Base-by-base conservation (phyloP, 495 filamentous ascomycete genomes). In the Talaromyces nanjingensis region DNA sequence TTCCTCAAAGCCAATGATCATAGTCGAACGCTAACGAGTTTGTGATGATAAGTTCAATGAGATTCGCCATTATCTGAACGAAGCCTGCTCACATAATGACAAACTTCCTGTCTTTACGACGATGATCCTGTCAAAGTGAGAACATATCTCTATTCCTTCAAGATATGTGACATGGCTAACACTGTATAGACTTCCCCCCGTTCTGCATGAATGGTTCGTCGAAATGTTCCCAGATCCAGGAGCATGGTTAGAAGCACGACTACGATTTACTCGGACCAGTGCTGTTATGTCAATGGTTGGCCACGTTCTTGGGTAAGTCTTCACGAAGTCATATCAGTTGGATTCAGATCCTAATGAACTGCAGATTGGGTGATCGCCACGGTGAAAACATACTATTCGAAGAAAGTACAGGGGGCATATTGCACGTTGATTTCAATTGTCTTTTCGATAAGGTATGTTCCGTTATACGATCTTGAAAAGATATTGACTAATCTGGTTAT, bases 401-500 rank as follows among this genome's bases (percentile, higher is more conserved):
- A 73, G 91, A 97, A 81, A 87, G 88, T 39, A 96, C 92, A 65
- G 94, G 96, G 54, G 96, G 96, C 62, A 87, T 96, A 25, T 87
- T 98, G 70, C 94, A 99, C 76, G 94, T 99, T 59, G 94, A 99
- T 77, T 99, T 99, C 83, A 99, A 99, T 76, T 99, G 94, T 76
- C 88, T 99, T 22, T 99, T 99, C 74, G 96, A 99, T 80, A 99
- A 98, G 78, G 77, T 79, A 65, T 53, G 65, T 25, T 33, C 22
- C 11, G 6, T 20, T 37, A 31, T 37, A 14, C 24, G 11, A 25
- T 3, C 39, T 12, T 45, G 52, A 11, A 20, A 20, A 39, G 4
- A n/a, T 69, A n/a, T 72, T 58, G 18, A 14, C 58, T 60, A 60
- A 53, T 29, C 2, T 24, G n/a, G 52, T 39, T 14, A 20, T 33